Evolutionary conservation across 768 basidiomycete genomes (phyloP).

Genomic region (Boletus barrowsii): DNA sequence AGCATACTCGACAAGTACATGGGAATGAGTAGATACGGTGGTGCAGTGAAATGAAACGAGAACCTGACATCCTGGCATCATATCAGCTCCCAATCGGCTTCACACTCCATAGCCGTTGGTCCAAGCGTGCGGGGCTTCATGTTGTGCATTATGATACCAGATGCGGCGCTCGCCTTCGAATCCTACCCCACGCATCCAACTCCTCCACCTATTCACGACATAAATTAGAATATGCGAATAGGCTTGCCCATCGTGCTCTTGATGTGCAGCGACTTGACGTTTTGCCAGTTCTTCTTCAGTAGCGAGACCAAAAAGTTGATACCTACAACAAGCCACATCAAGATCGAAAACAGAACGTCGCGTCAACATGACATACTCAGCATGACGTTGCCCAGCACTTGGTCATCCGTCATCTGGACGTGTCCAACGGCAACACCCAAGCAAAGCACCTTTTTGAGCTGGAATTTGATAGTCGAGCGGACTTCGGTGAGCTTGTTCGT

Average conservation of each 20-base stretch:
- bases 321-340: conserved; percentile 44
- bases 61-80: conserved; percentile 30
- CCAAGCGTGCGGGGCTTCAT: conserved; percentile 98
- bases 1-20: conserved; percentile 18
- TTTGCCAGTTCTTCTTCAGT: conserved; percentile 99
- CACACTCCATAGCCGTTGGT: conserved; percentile 78
- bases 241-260: conserved; percentile 99
- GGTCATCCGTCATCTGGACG: conserved; percentile 96
- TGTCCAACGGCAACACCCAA: conserved; percentile 98
- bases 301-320: conserved; percentile 99
- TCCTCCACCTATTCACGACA: not conserved
- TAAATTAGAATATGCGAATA: conserved; percentile 77
- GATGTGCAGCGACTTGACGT: conserved; percentile 97
- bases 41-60: conserved; percentile 15
- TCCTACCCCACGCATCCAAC: conserved; percentile 16
- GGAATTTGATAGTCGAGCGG: conserved; percentile 99
- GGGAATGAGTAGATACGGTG: conserved; percentile 16
- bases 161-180: conserved; percentile 19
- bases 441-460: conserved; percentile 98
- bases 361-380: conserved; percentile 54
- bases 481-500: conserved; percentile 90
- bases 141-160: conserved; percentile 72
- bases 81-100: conserved; percentile 92
- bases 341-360: not conserved
- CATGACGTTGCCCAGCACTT: conserved; percentile 97